phyloP scores from a whole-genome alignment of 2,329 filamentous ascomycete genomes.

The Nannizzia gypsea region DNA sequence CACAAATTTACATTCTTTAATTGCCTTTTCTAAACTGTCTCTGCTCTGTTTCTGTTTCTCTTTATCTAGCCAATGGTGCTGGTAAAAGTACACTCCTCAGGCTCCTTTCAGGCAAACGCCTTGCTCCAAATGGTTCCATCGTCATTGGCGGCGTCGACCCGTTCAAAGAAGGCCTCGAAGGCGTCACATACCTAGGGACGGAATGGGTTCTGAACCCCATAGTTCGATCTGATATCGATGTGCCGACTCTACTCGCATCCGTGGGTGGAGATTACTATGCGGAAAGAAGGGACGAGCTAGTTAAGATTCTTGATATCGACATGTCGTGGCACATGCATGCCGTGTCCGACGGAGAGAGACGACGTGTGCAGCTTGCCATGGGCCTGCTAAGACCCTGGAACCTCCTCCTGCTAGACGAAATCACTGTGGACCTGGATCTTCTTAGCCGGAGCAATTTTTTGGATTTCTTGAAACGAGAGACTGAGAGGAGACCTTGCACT shows the following conservation, averaged over 20 bases:
- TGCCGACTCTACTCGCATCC: slow-evolving; percentile 68
- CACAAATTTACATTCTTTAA: not conserved
- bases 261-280: slow-evolving; percentile 80
- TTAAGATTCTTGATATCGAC: slow-evolving; percentile 84
- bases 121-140: slow-evolving; percentile 66
- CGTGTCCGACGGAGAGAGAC: slow-evolving; percentile 81
- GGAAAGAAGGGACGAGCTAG: slow-evolving; percentile 71
- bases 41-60: not conserved
- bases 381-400: slow-evolving; percentile 84
- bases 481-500: slow-evolving; percentile 67
- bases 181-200: slow-evolving; percentile 90
- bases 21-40: slow-evolving; percentile 1
- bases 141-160: slow-evolving; percentile 74
- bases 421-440: slow-evolving; percentile 91
- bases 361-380: slow-evolving; percentile 92
- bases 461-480: slow-evolving; percentile 74
- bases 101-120: slow-evolving; percentile 85
- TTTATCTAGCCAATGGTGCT: slow-evolving; percentile 64
- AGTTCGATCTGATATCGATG: slow-evolving; percentile 87
- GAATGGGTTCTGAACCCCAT: slow-evolving; percentile 98
- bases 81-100: slow-evolving; percentile 95
- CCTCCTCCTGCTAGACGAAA: slow-evolving; percentile 84
- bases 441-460: slow-evolving; percentile 76
- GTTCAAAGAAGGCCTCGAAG: slow-evolving; percentile 79
- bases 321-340: slow-evolving; percentile 89